Conservation (phyloP, 176 grass and related monocot genomes). For the Aegilops sharonensis region DNA sequence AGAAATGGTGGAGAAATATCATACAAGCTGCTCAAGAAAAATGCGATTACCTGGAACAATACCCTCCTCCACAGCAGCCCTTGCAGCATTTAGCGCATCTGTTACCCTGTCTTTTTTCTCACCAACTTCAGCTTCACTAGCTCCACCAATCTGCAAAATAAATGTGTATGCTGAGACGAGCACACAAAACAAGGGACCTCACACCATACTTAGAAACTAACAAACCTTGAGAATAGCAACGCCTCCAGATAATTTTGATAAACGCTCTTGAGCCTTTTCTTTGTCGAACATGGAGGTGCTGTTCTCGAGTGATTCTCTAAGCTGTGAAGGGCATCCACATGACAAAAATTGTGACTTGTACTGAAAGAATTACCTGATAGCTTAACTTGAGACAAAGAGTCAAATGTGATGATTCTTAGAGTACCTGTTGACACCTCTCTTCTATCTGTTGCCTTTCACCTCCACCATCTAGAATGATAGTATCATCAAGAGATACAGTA, state of each 20-base stretch:
- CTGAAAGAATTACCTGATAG: background rate
- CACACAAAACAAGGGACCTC: conserved; percentile 9
- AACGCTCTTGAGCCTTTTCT: conserved; percentile 90
- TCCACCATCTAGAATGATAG: conserved; percentile 83
- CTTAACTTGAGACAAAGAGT: background rate
- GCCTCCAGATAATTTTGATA: conserved; percentile 92
- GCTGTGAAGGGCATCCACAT: conserved; percentile 46
- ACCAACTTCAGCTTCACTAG: conserved; percentile 88
- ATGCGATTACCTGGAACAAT: conserved; percentile 67
- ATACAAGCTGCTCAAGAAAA: conserved; percentile 7
- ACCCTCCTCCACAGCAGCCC: conserved; percentile 87
- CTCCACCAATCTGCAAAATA: conserved; percentile 77
- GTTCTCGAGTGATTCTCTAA: conserved; percentile 73
- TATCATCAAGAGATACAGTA: conserved; percentile 85
- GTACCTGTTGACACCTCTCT: conserved; percentile 82
- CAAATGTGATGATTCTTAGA: background rate
- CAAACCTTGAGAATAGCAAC: conserved; percentile 85
- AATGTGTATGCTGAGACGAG: background rate
- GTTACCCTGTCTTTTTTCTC: conserved; percentile 97
- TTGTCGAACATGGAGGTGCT: conserved; percentile 90
- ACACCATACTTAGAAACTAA: conserved; percentile 23
- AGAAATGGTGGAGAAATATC: background rate
- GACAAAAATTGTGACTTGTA: conserved; percentile 3
- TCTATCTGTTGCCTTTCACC: conserved; percentile 75
- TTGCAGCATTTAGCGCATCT: conserved; percentile 87